phyloP scores from a whole-genome alignment of 2,329 filamentous ascomycete species.

The Pseudocercospora macadamiae region DNA sequence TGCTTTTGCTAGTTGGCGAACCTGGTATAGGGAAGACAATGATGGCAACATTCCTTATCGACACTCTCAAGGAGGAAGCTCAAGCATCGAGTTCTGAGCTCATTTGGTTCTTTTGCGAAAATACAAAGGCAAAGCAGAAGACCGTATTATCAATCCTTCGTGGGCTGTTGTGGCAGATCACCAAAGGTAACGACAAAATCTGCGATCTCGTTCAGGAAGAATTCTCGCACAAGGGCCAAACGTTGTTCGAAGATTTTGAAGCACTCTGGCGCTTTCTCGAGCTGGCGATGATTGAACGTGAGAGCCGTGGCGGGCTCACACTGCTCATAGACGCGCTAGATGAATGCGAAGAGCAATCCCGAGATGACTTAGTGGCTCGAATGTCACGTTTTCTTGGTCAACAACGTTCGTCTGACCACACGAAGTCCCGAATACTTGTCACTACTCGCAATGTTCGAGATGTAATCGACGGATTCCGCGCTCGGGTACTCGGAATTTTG shows the following conservation, averaged over 20 bases:
- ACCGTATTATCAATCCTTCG: constrained; percentile 1
- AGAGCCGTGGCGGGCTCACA: not conserved
- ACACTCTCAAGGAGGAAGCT: not conserved
- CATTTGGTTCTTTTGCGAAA: constrained; percentile 8
- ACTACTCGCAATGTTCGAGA: not conserved
- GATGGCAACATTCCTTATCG: constrained; percentile 2
- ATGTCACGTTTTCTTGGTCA: no score
- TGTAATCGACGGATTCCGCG: no score
- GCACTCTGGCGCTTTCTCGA: not conserved
- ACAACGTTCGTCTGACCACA: no score
- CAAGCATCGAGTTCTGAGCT: not conserved
- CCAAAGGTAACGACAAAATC: no score
- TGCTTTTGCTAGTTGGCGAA: not conserved
- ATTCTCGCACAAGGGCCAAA: not conserved
- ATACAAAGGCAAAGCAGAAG: not conserved
- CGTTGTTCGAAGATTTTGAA: not conserved
- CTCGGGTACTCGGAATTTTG: no score
- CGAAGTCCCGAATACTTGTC: not conserved
- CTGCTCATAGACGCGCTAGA: constrained; percentile 8
- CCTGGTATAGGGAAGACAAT: constrained; percentile 13
- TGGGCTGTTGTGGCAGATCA: not conserved
- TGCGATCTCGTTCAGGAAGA: not conserved
- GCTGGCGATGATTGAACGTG: not conserved
- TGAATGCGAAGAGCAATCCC: not conserved
- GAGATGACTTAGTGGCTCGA: not conserved